Conservation (phyloP, 306 rosid genomes). For the Glycyrrhiza uralensis region DNA sequence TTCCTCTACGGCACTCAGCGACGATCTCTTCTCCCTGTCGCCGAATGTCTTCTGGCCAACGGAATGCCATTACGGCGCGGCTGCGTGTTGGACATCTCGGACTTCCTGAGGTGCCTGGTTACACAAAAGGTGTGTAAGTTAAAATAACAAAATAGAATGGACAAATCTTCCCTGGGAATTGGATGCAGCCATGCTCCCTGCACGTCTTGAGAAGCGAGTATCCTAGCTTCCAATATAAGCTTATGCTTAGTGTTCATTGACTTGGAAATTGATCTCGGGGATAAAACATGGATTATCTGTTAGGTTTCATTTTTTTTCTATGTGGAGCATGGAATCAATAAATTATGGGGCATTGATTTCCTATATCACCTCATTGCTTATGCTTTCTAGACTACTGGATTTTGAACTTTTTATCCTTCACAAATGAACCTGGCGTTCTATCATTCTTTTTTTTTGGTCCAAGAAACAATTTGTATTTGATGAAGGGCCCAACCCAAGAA, state of each 20-base stretch:
- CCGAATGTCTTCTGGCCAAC: too few species aligned
- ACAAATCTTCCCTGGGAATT: constrained; percentile 98
- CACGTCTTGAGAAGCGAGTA: constrained; percentile 98
- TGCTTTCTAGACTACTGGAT: constrained; percentile 10
- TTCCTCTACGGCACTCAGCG: too few species aligned
- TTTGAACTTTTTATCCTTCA: not conserved
- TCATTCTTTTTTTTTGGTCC: too few species aligned
- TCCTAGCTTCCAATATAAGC: constrained; percentile 53
- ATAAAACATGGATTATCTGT: not conserved
- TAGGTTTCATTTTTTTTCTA: not conserved
- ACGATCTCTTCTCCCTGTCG: too few species aligned
- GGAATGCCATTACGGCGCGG: too few species aligned
- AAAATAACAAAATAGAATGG: too few species aligned
- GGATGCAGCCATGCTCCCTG: constrained; percentile 99
- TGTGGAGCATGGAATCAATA: not conserved
- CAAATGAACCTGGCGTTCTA: constrained; percentile 1
- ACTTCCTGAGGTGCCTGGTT: too few species aligned
- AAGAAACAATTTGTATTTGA: too few species aligned
- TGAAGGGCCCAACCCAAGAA: too few species aligned
- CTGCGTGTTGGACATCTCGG: too few species aligned
- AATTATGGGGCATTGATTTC: constrained; percentile 1
- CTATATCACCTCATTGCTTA: not conserved
- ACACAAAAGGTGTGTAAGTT: too few species aligned
- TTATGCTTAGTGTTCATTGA: constrained; percentile 6
- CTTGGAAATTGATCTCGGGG: not conserved